Evolutionary conservation across 2,329 filamentous ascomycete genomes (phyloP), one percentile per base, ranked within the genome.

Genomic region (Cucurbitaria berberidis): DNA sequence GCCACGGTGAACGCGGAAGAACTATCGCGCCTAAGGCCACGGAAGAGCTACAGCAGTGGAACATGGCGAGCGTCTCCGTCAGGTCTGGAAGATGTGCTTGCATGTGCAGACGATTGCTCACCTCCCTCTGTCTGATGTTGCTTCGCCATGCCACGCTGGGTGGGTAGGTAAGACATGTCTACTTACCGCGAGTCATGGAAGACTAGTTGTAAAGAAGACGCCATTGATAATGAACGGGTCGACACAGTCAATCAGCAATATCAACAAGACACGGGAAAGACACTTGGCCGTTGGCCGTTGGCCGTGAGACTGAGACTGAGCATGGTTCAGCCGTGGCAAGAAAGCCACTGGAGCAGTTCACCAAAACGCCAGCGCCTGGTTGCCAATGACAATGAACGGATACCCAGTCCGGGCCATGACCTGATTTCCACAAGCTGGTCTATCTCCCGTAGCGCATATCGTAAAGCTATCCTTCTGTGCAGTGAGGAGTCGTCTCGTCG

Each of bases 401-500:
- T 36, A 22, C 47, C 30, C 30, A n/a, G 30, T 21, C 15, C 5
- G 19, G 36, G 19, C 36, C 36, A 15, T 39, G 36, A 21, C 18
- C 11, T 39, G 36, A 39, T 39, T 9, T 39, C 36, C 36, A 39
- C 41, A 42, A 18, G 34, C 48, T 16, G 44, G 19, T n/a, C 36
- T 39, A 46, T 42, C 41, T 34, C 42, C 38, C n/a, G 49, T 51
- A 47, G 43, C 38, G 48, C 36, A 29, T 30, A 11, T 38, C 22
- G 26, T 21, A 24, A 42, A 47, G 38, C 39, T 43, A 49, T 38
- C 48, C 27, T 41, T 47, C 19, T 38, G 15, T 44, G 34, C 47
- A 45, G 30, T 44, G 53, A 53, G 46, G 55, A 48, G 51, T 48
- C 42, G 38, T 44, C 53, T 43, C 51, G 46, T 57, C 51, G 51